Evolutionary conservation across 192 early-diverging fungal genomes (phyloP).

Genomic region (Coemansia sp.): DNA sequence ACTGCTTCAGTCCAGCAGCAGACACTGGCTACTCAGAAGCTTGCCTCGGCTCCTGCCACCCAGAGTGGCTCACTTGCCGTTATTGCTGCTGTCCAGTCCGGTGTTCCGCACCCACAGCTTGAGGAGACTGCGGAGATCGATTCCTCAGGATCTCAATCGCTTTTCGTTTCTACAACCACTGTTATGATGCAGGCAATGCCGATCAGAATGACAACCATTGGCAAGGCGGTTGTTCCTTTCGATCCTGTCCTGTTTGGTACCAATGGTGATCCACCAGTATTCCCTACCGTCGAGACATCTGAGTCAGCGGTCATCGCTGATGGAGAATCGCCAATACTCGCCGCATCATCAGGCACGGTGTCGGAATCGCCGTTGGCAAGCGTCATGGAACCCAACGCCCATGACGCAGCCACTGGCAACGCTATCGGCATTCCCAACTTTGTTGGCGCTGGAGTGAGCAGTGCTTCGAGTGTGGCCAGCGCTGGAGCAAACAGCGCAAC

Average conservation of each 20-base stretch:
- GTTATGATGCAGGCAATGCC: constrained; percentile 13
- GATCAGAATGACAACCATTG: constrained; percentile 45
- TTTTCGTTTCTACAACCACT: not conserved
- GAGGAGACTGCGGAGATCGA: not conserved
- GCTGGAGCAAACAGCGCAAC: not conserved
- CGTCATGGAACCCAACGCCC: no score
- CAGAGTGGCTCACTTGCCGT: constrained; percentile 12
- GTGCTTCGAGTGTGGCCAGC: not conserved
- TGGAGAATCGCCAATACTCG: not conserved
- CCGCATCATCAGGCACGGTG: no score
- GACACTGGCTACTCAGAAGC: no score
- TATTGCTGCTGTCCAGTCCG: constrained; percentile 38
- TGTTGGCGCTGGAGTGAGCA: not conserved
- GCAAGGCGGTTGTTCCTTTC: constrained; percentile 40
- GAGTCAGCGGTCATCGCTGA: not conserved
- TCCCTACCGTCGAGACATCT: not conserved
- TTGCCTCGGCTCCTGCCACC: not conserved
- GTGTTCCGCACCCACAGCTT: constrained; percentile 8
- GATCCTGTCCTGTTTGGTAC: constrained; percentile 43
- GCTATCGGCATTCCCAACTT: not conserved
- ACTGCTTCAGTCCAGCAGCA: no score
- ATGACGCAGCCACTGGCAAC: not conserved
- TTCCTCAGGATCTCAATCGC: not conserved
- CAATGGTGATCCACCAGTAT: constrained; percentile 7
- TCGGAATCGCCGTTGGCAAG: no score